phyloP scores from a whole-genome alignment of 345 rosid species.

The Dipteronia sinensis region DNA sequence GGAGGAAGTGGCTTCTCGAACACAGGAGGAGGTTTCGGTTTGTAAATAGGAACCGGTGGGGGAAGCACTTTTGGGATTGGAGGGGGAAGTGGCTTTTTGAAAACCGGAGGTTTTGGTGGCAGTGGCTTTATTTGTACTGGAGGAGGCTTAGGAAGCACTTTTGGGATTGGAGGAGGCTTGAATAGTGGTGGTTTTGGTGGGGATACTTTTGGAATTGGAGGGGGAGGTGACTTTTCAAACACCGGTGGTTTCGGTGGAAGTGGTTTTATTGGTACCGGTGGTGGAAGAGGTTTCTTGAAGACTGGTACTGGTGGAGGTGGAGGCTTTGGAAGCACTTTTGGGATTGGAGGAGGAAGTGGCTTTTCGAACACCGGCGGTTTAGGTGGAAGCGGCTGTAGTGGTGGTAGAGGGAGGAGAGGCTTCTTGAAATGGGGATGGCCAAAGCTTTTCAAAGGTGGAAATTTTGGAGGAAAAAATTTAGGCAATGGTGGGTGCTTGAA shows the following conservation, averaged over 20 bases:
- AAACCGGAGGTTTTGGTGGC: conserved; percentile 6
- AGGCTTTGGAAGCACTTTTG: conserved; percentile 18
- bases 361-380: conserved; percentile 23
- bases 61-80: conserved; percentile 21
- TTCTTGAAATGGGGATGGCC: conserved; percentile 16
- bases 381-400: conserved; percentile 16
- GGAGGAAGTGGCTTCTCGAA: neutral
- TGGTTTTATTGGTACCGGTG: conserved; percentile 15
- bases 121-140: conserved; percentile 16
- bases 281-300: conserved; percentile 15
- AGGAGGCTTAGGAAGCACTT: conserved; percentile 15
- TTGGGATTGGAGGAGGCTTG: conserved; percentile 17
- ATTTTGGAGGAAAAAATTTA: conserved; percentile 33
- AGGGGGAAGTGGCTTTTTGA: conserved; percentile 26
- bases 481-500: conserved; percentile 38
- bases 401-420: conserved; percentile 12
- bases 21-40: conserved; percentile 31
- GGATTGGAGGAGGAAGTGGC: conserved; percentile 24
- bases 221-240: conserved; percentile 21
- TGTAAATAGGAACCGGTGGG: conserved; percentile 29
- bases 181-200: neutral
- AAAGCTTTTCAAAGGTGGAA: conserved; percentile 34
- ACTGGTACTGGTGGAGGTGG: conserved; percentile 17
- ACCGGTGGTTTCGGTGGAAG: conserved; percentile 19
- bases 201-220: conserved; percentile 25